Evolutionary conservation across 768 basidiomycete species (phyloP).

Genomic region (Clitopilus hobsonii): DNA sequence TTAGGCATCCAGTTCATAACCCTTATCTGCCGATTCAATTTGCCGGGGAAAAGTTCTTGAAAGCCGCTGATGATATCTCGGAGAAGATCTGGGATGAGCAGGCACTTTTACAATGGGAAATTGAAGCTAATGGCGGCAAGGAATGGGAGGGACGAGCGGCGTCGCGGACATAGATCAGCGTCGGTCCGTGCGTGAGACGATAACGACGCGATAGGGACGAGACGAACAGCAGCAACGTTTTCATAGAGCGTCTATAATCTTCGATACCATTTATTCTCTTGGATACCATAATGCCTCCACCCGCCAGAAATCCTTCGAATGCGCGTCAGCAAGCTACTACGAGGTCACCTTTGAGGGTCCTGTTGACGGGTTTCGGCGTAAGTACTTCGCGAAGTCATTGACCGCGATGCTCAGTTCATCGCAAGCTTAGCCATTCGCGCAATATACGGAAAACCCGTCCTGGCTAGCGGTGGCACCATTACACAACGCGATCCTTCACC

Average conservation of each 20-base stretch:
- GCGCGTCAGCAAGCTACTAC: constrained; percentile 15
- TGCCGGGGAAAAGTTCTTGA: constrained; percentile 38
- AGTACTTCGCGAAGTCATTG: constrained; percentile 19
- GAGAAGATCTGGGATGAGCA: constrained; percentile 60
- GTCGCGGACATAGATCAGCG: neutral
- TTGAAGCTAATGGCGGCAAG: constrained; percentile 39
- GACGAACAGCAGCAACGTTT: constrained; percentile 2
- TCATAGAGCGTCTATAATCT: constrained; percentile 5
- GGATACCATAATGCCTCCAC: neutral
- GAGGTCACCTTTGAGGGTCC: constrained; percentile 35
- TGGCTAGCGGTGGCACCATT: constrained; percentile 66
- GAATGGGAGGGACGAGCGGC: constrained; percentile 43
- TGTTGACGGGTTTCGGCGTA: constrained; percentile 53
- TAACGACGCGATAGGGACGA: constrained; percentile 3
- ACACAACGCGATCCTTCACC: constrained; percentile 47
- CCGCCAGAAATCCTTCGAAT: constrained; percentile 5
- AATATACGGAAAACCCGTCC: constrained; percentile 59
- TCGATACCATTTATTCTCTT: constrained; percentile 1
- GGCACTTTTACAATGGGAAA: constrained; percentile 52
- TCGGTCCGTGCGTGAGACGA: constrained; percentile 16
- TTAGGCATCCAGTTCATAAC: constrained; percentile 62
- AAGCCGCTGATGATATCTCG: constrained; percentile 33
- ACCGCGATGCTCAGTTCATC: constrained; percentile 9
- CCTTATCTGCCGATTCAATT: constrained; percentile 54
- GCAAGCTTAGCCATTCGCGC: constrained; percentile 46